A percentile compares a stretch with the other conserved stretches of the same genome.
Conservation (phyloP, 2,329 filamentous ascomycete species). For the Aspergillus neotritici region DNA sequence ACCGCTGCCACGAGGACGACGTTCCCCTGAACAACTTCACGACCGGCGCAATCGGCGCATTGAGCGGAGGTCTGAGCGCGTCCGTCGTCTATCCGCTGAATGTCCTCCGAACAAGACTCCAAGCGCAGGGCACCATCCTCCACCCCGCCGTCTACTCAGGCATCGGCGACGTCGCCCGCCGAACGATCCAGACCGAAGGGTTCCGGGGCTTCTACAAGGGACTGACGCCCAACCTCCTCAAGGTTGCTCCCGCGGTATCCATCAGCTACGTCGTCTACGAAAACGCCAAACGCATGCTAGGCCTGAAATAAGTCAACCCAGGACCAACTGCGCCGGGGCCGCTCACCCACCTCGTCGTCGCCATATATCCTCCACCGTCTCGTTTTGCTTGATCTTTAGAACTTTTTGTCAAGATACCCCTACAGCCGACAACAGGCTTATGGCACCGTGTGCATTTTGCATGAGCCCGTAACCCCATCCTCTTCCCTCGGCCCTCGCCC, state of each 20-base stretch:
- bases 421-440: conserved; percentile 16
- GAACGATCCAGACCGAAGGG: conserved; percentile 79
- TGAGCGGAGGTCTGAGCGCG: conserved; percentile 85
- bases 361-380: conserved; percentile 5
- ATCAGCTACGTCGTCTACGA: conserved; percentile 95
- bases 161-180: conserved; percentile 79
- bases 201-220: conserved; percentile 86
- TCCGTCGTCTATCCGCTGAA: conserved; percentile 95
- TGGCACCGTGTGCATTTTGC: conserved; percentile 11
- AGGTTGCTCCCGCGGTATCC: conserved; percentile 91
- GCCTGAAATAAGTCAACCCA: conserved; percentile 35
- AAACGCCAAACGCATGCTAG: conserved; percentile 71
- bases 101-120: conserved; percentile 80
- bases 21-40: conserved; percentile 72
- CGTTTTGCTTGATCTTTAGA: conserved; percentile 17
- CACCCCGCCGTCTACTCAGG: conserved; percentile 87
- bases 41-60: conserved; percentile 83
- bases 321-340: neutral
- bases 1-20: conserved; percentile 75
- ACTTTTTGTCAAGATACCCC: conserved; percentile 29
- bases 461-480: neutral
- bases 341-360: conserved; percentile 1
- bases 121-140: conserved; percentile 89
- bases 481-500: no score
- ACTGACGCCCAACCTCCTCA: conserved; percentile 87